Evolutionary conservation across 2,329 filamentous ascomycete genomes (phyloP).

Genomic region (Trichoderma atroviride): DNA sequence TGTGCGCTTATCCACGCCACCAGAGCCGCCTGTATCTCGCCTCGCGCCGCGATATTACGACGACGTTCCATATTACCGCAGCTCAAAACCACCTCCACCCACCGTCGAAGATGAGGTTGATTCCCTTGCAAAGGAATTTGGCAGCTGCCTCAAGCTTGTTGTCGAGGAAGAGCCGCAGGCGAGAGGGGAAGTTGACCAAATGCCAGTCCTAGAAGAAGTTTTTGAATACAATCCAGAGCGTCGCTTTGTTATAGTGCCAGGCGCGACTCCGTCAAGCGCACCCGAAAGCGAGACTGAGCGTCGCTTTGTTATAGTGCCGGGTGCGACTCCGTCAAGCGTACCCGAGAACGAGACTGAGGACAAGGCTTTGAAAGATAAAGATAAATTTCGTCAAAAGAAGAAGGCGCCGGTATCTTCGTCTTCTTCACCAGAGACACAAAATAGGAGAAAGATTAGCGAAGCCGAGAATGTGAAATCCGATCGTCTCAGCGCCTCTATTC

Average conservation of each 20-base stretch:
- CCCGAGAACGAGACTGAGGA: conserved; percentile 31
- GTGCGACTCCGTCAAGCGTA: conserved; percentile 30
- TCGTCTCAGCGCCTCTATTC: background rate
- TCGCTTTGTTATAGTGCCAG: conserved; percentile 63
- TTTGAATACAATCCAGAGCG: conserved; percentile 63
- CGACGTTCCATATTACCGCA: conserved; percentile 28
- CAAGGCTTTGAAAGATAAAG: conserved; percentile 34
- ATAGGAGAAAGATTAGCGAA: background rate
- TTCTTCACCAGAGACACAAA: conserved; percentile 11
- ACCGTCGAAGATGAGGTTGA: conserved; percentile 70
- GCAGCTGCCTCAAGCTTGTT: conserved; percentile 37
- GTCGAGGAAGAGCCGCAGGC: conserved; percentile 59
- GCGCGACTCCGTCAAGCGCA: conserved; percentile 30
- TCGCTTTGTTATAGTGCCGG: too few relatives aligned
- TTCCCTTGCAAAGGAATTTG: conserved; percentile 64
- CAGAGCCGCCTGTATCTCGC: conserved; percentile 22
- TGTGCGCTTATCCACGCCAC: conserved; percentile 14
- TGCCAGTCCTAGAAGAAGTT: conserved; percentile 67
- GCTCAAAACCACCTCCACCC: conserved; percentile 60
- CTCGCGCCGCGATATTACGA: conserved; percentile 22
- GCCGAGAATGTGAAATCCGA: background rate
- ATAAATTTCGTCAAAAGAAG: conserved; percentile 29
- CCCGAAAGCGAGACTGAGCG: conserved; percentile 30
- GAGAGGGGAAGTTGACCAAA: conserved; percentile 68
- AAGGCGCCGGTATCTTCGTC: conserved; percentile 6